Evolutionary conservation across 148 eudicot genomes (phyloP), one percentile per base, ranked within the genome.

Genomic region (Silene conica): DNA sequence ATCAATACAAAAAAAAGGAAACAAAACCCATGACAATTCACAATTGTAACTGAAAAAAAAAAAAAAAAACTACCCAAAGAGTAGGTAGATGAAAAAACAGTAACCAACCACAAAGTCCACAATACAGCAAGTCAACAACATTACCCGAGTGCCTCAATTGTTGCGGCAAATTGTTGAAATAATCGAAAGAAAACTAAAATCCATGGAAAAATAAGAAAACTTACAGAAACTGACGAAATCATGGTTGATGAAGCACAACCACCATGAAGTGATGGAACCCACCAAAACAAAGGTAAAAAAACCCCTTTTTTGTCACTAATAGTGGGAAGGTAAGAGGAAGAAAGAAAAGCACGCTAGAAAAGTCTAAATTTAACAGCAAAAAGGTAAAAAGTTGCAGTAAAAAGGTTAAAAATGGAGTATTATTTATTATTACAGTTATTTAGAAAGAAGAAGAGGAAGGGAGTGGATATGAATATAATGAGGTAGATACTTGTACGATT

Each of bases 221-320:
- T 80, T 80, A 80, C 79, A 59, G 71, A 76, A 66, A 72, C 16
- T 28, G 79, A 62, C 10, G 79, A 76, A 19, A 5, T 60, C 82
- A 80, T 80, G 69, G 41, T 58, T 48, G 69, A 6, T 48, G 73
- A 72, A 71, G 63, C 2, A 55, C 15, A 23, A 64, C 28, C 61
- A 67, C 6, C 68, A 67, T 72, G n/a, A n/a, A n/a, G n/a, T n/a
- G n/a, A n/a, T n/a, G 23, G 61, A 58, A 7, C 8, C 25, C 12
- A 48, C 22, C 28, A 13, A 20, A 76, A 60, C 1, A 26, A 63
- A 31, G 46, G 21, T 12, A 31, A 31, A 31, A 31, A 31, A 31
- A n/a, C n/a, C 34, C 5, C 34, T 31, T 31, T 31, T 31, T 31
- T n/a, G 8, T 41, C 22, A 20, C 5, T 16, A 60, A 25, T 69